Evolutionary conservation across 352 stramenopile species (phyloP).

Genomic region (Nothophytophthora sp.): DNA sequence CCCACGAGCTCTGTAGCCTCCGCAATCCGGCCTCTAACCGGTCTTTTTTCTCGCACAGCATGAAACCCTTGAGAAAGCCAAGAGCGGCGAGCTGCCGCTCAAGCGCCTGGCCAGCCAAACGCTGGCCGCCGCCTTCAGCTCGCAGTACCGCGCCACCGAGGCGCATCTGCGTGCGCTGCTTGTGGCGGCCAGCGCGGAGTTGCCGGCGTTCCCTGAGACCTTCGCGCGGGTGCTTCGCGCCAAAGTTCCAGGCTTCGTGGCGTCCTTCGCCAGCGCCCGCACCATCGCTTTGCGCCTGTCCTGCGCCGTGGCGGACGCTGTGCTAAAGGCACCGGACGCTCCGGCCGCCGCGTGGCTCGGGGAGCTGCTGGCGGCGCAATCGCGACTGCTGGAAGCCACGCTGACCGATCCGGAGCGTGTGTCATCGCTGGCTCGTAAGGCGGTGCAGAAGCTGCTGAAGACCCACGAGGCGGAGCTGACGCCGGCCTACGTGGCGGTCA

Average conservation of each 20-base stretch:
- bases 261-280: constrained; percentile 55
- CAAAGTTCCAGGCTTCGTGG: constrained; percentile 38
- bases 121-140: constrained; percentile 53
- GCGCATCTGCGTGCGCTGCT: constrained; percentile 55
- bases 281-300: constrained; percentile 62
- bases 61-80: constrained; percentile 65
- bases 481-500: constrained; percentile 38
- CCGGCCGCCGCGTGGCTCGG: constrained; percentile 35
- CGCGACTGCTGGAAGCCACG: constrained; percentile 57
- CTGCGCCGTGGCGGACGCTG: constrained; percentile 48
- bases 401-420: constrained; percentile 43
- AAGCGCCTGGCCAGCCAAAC: constrained; percentile 71
- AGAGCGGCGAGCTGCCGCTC: constrained; percentile 52
- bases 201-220: constrained; percentile 48
- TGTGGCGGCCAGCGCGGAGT: constrained; percentile 19
- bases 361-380: constrained; percentile 50
- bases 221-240: constrained; percentile 52
- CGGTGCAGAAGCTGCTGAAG: constrained; percentile 45
- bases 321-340: constrained; percentile 24
- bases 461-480: constrained; percentile 40
- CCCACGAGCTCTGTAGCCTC: background rate
- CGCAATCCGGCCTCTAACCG: background rate
- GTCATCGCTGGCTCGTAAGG: constrained; percentile 45
- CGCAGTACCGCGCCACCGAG: constrained; percentile 58
- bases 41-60: constrained; percentile 30